Conservation (phyloP, 176 grass and related monocot genomes). For the Avena atlantica region DNA sequence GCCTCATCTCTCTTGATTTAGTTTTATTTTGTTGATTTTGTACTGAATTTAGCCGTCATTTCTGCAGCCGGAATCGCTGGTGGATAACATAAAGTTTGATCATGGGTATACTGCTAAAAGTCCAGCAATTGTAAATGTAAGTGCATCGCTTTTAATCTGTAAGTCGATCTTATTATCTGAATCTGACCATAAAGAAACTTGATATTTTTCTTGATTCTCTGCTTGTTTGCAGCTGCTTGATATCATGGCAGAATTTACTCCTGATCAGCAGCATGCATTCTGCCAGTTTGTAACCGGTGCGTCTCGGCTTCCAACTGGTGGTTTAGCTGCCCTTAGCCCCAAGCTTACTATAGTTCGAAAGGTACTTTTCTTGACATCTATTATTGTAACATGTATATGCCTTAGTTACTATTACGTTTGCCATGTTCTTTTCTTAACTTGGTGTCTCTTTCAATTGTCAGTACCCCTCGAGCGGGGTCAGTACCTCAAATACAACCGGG, state of each 20-base stretch:
- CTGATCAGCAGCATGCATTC: slow-evolving; percentile 82
- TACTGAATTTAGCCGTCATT: slow-evolving; percentile 18
- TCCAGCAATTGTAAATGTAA: slow-evolving; percentile 74
- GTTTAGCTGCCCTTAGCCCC: slow-evolving; percentile 81
- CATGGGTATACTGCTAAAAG: slow-evolving; percentile 90
- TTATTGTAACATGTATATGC: not conserved
- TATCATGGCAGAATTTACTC: slow-evolving; percentile 81
- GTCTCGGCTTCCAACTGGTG: slow-evolving; percentile 90
- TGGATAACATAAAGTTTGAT: slow-evolving; percentile 95
- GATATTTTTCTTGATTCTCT: slow-evolving; percentile 32
- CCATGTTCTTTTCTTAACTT: slow-evolving; percentile 23
- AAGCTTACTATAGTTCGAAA: slow-evolving; percentile 95
- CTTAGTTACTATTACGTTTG: not conserved
- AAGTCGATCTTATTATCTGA: not conserved
- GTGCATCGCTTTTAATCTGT: not conserved
- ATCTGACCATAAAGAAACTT: not conserved
- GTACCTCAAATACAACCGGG: slow-evolving; percentile 59
- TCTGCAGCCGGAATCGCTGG: slow-evolving; percentile 63
- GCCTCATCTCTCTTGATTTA: not conserved
- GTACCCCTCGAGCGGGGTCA: slow-evolving; percentile 67
- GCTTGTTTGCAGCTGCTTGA: slow-evolving; percentile 68
- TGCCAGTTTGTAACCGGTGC: slow-evolving; percentile 96
- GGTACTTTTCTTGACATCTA: slow-evolving; percentile 48
- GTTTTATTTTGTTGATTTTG: slow-evolving; percentile 19
- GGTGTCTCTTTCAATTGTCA: slow-evolving; percentile 40